Base-by-base conservation (phyloP, 371 early-diverging fungal species). In the Rozella allomycis region DNA sequence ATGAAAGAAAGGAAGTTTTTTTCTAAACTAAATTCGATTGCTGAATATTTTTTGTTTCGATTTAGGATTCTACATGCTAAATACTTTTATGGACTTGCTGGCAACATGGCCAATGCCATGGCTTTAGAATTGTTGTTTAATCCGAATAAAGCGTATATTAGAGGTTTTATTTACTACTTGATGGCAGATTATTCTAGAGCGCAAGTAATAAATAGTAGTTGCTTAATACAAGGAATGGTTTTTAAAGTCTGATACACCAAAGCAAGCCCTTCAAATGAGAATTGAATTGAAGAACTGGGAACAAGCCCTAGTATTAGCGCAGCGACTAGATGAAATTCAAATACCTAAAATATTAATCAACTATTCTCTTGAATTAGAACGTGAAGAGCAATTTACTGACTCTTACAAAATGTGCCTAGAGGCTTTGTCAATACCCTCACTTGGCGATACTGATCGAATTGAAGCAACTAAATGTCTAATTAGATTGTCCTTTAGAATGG, bases 271-370 rank as follows among this genome's bases (percentile, higher is more conserved):
- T 14, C 34, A 50, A 3, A 34, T 63, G 26, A 43, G 57, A 9
- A 34, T 49, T 1, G 45, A 52, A 22, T 35, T 63, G 27, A 36
- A 46, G 35, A 54, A 63, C 5, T 63, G 58, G 57, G 63, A 63
- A 9, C 53, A 51, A 21, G 63, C 63, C 3, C 32, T 63, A 33
- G 27, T 26, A 5, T 31, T 63, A n/a, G 63, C 63, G 0, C 30
- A 12, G 1, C 46, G 41, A 9, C 37, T 60, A 12, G 38, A 45
- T 1, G 53, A 56, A 3, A 36, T 31, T 14, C 49, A 63, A 23
- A 38, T 58, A 1, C 38, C 57, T 1, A 26, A 38, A 2, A 45
- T 63, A 31, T 46, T 55, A 3, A 23, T 31, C 10, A 55, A 51
- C 23, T 63, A 55, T 40, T 62, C 63, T 9, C 28, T 31, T 12